These are phyloP conservation scores for Coniochaeta sp. DNA, from an alignment of 2,329 filamentous ascomycete species.

Conservation along the genomic window DNA sequence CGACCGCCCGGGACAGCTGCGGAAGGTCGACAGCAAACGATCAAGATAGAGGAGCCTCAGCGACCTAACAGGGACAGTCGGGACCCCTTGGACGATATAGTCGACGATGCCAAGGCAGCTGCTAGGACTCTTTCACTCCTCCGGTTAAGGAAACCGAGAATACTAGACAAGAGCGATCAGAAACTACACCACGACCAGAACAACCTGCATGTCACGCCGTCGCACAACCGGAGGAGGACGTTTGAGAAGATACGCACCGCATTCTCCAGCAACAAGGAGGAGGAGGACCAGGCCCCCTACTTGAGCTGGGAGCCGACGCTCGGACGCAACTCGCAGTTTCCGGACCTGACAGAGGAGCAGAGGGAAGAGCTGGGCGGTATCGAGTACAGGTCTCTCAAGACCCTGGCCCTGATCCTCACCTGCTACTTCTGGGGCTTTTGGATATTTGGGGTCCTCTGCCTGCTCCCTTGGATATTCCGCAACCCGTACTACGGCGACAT, in stretches of 20 bases:
- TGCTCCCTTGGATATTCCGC: slow-evolving; percentile 74
- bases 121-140: slow-evolving; percentile 31
- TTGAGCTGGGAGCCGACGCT: slow-evolving; percentile 91
- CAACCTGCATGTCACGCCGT: slow-evolving; percentile 12
- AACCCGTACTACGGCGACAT: slow-evolving; percentile 53
- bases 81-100: slow-evolving; percentile 25
- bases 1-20: slow-evolving; percentile 9
- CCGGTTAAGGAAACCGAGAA: slow-evolving; percentile 34
- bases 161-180: slow-evolving; percentile 28
- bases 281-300: slow-evolving; percentile 65
- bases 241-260: slow-evolving; percentile 51
- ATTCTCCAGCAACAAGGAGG: slow-evolving; percentile 44
- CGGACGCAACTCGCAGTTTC: slow-evolving; percentile 86
- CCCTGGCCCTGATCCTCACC: slow-evolving; percentile 69
- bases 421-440: slow-evolving; percentile 81
- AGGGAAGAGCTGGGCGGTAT: slow-evolving; percentile 93
- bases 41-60: slow-evolving; percentile 60
- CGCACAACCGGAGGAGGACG: slow-evolving; percentile 31
- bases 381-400: slow-evolving; percentile 88
- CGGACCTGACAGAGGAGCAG: slow-evolving; percentile 81
- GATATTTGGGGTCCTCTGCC: slow-evolving; percentile 62
- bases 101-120: slow-evolving; percentile 33
- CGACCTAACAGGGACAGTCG: slow-evolving; percentile 29
- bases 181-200: slow-evolving; percentile 28
- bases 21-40: slow-evolving; percentile 37